Evolutionary conservation across 1,284 basidiomycete genomes (phyloP), one percentile per base, ranked within the genome.

Genomic region (Clitocybe nebularis): DNA sequence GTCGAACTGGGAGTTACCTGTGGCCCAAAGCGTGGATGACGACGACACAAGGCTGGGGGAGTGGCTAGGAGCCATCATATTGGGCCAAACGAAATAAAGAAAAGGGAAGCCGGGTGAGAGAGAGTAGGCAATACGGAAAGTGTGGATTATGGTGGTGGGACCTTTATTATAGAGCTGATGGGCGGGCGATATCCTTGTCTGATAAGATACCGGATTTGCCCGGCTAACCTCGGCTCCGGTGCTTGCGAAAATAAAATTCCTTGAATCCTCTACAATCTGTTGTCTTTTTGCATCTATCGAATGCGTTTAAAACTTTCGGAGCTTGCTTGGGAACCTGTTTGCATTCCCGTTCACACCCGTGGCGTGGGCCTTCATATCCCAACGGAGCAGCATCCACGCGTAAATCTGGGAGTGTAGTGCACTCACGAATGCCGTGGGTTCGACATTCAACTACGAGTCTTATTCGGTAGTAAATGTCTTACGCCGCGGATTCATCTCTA

Each of bases 21-120:
- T 73, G 24, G 75, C 75, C 75, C 75, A 77, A 42, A 77, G 61
- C 5, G 72, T 77, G 4, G 74, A 62, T 9, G 78, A 74, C 5
- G 54, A 44, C 2, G 49, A 46, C 2, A 38, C 10, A 14, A 41
- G 13, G 29, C 47, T 24, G 11, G 42, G 36, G 16, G 38, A n/a
- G 10, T 46, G 33, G 13, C 71, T 36, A 24, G 52, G 40, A 17
- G 49, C 41, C 23, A 53, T 48, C 38, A 46, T 50, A 28, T 36
- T 37, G 30, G 24, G 41, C 24, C 47, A 44, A 32, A 43, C 42
- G 38, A 45, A 44, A 42, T 37, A 39, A 24, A 39, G 34, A 38
- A 39, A 38, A 44, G 43, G 40, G 36, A 32, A 25, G 43, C 35
- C 28, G 41, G 34, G 20, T 10, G 13, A 19, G 14, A 9, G n/a